Base-by-base conservation (phyloP, 352 stramenopile species). In the Thalassiosira oceanica region DNA sequence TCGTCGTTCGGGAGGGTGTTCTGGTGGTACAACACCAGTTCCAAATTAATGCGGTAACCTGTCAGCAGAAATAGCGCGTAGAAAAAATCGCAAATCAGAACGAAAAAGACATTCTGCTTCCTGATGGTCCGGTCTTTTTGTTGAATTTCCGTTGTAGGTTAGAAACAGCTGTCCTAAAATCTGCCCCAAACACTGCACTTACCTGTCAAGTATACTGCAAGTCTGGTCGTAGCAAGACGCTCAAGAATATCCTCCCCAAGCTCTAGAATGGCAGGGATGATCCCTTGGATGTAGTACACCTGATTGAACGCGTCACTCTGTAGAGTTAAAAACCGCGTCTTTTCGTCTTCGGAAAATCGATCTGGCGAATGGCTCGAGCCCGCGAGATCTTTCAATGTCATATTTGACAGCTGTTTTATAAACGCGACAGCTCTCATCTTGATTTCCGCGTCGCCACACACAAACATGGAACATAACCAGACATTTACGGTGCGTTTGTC, bases 401-500 rank as follows among this genome's bases (percentile, higher is more conserved):
- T 37, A 13, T 55, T 26, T 26, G 66, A 77, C 11, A 77, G 45
- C 8, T 67, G 43, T 29, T 71, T 77, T 8, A 77, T 36, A 21
- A 61, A 77, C 4, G 35, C 52, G 1, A 70, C 66, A 29, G 66
- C 66, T 50, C 58, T 36, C 27, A 66, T 61, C 29, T 70, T 69
- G 2, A 60, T 58, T 44, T 77, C 66, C 39, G 49, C 64, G 10
- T n/a, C 62, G 16, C 54, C 49, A 4, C 24, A 33, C 15, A 50
- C 66, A 20, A 77, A 28, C 66, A 77, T 71, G 11, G 66, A 50
- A 37, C 60, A 66, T 2, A 77, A 27, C 66, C 66, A 77, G 15
- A 77, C 57, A 16, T 77, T 77, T 7, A 77, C 61, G 21, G 66
- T 65, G n/a, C 66, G 53, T 33, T 77, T 77, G 20, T 77, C 66